These are phyloP conservation scores for Daldinia decipiens DNA, from an alignment of 495 filamentous ascomycete species.

Conservation along the genomic window DNA sequence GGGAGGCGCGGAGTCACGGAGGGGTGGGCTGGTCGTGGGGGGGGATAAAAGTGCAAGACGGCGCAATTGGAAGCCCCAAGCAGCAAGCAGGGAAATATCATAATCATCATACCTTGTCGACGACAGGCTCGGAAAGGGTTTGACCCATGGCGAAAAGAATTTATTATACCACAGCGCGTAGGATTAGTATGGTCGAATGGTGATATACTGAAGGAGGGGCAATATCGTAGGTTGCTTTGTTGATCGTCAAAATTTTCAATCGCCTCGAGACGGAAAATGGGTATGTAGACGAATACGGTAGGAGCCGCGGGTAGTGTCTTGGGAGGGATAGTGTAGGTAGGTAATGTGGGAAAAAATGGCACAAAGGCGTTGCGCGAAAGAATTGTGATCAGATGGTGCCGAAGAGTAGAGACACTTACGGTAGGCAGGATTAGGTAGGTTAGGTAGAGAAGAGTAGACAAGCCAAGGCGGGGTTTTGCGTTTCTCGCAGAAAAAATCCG, in stretches of 20 bases:
- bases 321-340: conserved; percentile 46
- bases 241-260: conserved; percentile 45
- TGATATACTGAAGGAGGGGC: conserved; percentile 36
- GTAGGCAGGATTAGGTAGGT: conserved; percentile 32
- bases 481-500: conserved; percentile 15
- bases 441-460: conserved; percentile 25
- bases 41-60: conserved; percentile 9
- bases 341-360: conserved; percentile 41
- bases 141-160: conserved; percentile 80
- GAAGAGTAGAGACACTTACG: conserved; percentile 7
- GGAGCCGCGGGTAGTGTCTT: conserved; percentile 33
- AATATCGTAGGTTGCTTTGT: conserved; percentile 34
- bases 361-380: conserved; percentile 41
- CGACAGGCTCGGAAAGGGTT: conserved; percentile 98
- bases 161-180: conserved; percentile 34
- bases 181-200: conserved; percentile 25
- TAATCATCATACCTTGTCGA: conserved; percentile 85
- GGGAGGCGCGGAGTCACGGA: conserved; percentile 43
- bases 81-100: conserved; percentile 13
- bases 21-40: conserved; percentile 9
- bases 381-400: conserved; percentile 34
- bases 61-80: conserved; percentile 34
- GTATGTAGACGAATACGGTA: conserved; percentile 41
- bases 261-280: conserved; percentile 27
- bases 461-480: conserved; percentile 41